Percentiles rank a stretch among this genome's conserved stretches.
phyloP scores from a whole-genome alignment of 2,329 filamentous ascomycete species.

The Penicillium sp. region DNA sequence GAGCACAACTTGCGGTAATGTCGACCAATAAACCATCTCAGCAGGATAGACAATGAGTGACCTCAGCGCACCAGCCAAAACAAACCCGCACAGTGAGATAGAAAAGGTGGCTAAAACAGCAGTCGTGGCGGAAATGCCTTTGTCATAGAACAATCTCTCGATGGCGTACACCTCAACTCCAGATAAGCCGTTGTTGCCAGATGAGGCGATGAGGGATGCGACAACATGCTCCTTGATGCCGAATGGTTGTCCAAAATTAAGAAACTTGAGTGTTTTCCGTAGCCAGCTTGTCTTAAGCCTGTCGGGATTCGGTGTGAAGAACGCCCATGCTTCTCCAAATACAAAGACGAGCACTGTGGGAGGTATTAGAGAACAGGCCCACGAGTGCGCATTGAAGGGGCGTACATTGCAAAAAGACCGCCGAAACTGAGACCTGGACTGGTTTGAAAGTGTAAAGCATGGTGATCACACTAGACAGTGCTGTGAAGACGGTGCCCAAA shows the following conservation, averaged over 20 bases:
- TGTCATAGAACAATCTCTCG: conserved; percentile 21
- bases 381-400: neutral
- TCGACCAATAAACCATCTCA: conserved; percentile 37
- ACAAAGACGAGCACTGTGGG: conserved; percentile 17
- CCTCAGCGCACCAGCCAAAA: conserved; percentile 28
- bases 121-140: conserved; percentile 22
- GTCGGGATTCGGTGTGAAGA: conserved; percentile 15
- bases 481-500: conserved; percentile 20
- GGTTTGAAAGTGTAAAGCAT: conserved; percentile 26
- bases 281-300: conserved; percentile 14
- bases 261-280: conserved; percentile 15
- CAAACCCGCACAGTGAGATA: conserved; percentile 30
- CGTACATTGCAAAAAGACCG: conserved; percentile 21
- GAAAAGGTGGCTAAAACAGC: conserved; percentile 15
- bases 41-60: conserved; percentile 34
- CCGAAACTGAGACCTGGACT: conserved; percentile 15
- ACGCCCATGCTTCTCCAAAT: conserved; percentile 18
- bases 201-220: conserved; percentile 20
- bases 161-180: conserved; percentile 21
- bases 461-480: conserved; percentile 24
- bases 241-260: conserved; percentile 23
- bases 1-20: conserved; percentile 33
- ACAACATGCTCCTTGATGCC: conserved; percentile 19
- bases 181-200: conserved; percentile 20
- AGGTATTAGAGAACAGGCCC: neutral